These are phyloP conservation scores for Phytophthora rubi DNA, from an alignment of 352 stramenopile species.

Conservation along the genomic window DNA sequence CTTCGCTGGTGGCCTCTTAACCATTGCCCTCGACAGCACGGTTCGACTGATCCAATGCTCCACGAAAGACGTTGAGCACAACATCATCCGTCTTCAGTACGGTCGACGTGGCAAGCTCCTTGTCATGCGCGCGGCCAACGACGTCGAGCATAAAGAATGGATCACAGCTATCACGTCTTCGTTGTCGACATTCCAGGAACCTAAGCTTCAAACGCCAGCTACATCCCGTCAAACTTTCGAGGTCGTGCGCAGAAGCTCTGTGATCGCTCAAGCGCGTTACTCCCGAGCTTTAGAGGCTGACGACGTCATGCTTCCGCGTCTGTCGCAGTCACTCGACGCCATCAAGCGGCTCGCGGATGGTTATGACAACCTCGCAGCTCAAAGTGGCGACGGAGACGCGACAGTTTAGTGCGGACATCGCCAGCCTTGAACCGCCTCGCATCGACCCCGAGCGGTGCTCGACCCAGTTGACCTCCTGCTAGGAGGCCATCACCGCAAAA, in stretches of 20 bases:
- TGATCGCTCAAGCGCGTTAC: not conserved
- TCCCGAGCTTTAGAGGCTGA: not conserved
- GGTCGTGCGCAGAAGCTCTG: not conserved
- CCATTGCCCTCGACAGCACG: conserved; percentile 7
- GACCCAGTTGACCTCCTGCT: not conserved
- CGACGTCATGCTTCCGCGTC: not conserved
- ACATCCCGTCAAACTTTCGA: not conserved
- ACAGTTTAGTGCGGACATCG: conserved; percentile 15
- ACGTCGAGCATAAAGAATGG: conserved; percentile 12
- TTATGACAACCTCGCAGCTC: conserved; percentile 13
- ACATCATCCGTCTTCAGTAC: conserved; percentile 24
- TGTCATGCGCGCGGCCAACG: conserved; percentile 5
- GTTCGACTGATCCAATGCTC: conserved; percentile 10
- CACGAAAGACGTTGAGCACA: conserved; percentile 7
- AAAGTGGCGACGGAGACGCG: conserved; percentile 17
- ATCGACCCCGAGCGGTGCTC: not conserved
- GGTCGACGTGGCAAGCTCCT: conserved; percentile 11
- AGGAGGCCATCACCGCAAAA: not conserved
- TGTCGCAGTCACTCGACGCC: conserved; percentile 2
- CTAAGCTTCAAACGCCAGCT: not conserved
- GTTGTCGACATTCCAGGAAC: not conserved
- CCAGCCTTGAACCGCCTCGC: conserved; percentile 1
- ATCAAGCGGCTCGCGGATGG: conserved; percentile 18
- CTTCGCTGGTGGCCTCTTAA: conserved; percentile 16
- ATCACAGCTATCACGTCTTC: not conserved